A percentile compares a stretch with the other conserved stretches of the same genome.
Evolutionary conservation across 1,139 yeast genomes (phyloP).

Genomic region (Yamadazyma jaroonii): DNA sequence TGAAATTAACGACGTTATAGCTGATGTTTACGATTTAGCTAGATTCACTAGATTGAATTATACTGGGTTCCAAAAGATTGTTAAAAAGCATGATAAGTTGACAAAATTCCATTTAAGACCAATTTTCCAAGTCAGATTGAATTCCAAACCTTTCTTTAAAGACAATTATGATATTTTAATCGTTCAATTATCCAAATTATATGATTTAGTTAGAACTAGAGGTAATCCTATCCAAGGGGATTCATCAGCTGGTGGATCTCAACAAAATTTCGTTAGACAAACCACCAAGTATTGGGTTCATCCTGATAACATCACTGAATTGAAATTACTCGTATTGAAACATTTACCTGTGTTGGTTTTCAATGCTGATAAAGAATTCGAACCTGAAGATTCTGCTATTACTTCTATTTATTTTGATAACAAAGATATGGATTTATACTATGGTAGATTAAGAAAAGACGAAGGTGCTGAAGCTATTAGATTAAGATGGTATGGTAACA

Average conservation of each 20-base stretch:
- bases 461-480: slow-evolving; percentile 99
- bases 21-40: slow-evolving; percentile 96
- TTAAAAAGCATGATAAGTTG: slow-evolving; percentile 92
- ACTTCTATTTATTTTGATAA: slow-evolving; percentile 96
- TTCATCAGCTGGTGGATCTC: slow-evolving; percentile 94
- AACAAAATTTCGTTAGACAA: slow-evolving; percentile 96
- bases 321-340: slow-evolving; percentile 85
- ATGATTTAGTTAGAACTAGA: slow-evolving; percentile 90
- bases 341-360: slow-evolving; percentile 95
- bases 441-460: slow-evolving; percentile 90
- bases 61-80: slow-evolving; percentile 93
- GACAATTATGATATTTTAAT: slow-evolving; percentile 89
- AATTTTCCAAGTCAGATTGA: slow-evolving; percentile 86
- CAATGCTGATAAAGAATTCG: slow-evolving; percentile 94
- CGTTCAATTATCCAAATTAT: slow-evolving; percentile 82
- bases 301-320: slow-evolving; percentile 97
- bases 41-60: slow-evolving; percentile 89
- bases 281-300: slow-evolving; percentile 99
- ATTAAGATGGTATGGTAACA: slow-evolving; percentile 98
- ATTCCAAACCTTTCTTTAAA: slow-evolving; percentile 91
- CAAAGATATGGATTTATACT: slow-evolving; percentile 81
- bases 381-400: slow-evolving; percentile 90
- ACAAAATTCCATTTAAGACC: slow-evolving; percentile 85
- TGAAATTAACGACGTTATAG: slow-evolving; percentile 88
- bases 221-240: slow-evolving; percentile 96